These are phyloP conservation scores for Haberlea rhodopensis DNA, from an alignment of 257 asterid species.

Conservation along the genomic window DNA sequence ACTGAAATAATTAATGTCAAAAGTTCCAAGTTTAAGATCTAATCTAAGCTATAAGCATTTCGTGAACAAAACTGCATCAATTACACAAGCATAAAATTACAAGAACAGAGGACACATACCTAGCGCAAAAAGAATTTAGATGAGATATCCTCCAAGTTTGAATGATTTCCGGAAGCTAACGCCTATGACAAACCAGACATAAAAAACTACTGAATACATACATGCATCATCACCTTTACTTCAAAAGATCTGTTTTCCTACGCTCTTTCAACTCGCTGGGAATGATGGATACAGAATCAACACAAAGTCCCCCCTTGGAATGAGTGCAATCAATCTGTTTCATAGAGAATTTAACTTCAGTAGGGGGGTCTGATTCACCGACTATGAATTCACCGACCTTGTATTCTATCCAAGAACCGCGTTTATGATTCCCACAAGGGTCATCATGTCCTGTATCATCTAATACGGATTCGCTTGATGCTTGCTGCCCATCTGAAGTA, in stretches of 20 bases:
- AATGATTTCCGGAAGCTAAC: conserved; percentile 26
- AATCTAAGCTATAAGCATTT: conserved; percentile 30
- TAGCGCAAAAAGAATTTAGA: conserved; percentile 32
- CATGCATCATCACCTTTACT: conserved; percentile 28
- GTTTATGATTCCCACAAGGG: conserved; percentile 49
- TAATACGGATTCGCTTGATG: conserved; percentile 60
- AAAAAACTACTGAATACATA: background rate
- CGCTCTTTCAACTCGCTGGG: no score
- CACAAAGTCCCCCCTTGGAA: conserved; percentile 94
- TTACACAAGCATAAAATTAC: conserved; percentile 40
- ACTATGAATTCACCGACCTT: conserved; percentile 85
- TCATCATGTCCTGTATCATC: conserved; percentile 62
- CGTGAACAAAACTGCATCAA: conserved; percentile 43
- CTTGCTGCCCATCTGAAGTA: conserved; percentile 88
- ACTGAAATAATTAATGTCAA: background rate
- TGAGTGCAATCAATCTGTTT: conserved; percentile 97
- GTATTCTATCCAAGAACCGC: conserved; percentile 94
- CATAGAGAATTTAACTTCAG: conserved; percentile 84
- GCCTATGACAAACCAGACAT: no score
- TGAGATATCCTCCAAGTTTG: conserved; percentile 35
- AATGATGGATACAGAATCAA: no score
- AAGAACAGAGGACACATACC: conserved; percentile 41
- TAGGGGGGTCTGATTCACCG: conserved; percentile 50
- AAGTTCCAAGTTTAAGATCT: background rate
- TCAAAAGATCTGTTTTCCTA: conserved; percentile 42